phyloP scores from a whole-genome alignment of 2,329 filamentous ascomycete genomes.

The Westerdykella sp. region DNA sequence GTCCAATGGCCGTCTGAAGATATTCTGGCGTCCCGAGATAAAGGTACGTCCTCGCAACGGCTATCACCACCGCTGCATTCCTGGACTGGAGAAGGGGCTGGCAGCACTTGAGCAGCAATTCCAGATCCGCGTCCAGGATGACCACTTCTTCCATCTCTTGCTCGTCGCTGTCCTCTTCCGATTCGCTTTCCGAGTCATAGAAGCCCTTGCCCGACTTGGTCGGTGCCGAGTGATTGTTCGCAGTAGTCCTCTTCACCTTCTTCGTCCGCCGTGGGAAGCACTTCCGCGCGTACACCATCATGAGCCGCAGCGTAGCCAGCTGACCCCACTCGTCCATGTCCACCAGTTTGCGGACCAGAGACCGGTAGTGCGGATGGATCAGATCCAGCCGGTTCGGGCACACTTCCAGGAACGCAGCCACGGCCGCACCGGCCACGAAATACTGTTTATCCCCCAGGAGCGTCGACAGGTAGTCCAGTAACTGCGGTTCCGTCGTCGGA shows the following conservation, averaged over 20 bases:
- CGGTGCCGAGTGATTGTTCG: slow-evolving; percentile 28
- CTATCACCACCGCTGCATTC: slow-evolving; percentile 86
- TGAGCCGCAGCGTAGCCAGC: slow-evolving; percentile 70
- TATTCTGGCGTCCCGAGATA: slow-evolving; percentile 77
- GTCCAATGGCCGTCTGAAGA: slow-evolving; percentile 68
- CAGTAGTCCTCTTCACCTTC: slow-evolving; percentile 47
- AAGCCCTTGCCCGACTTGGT: slow-evolving; percentile 58
- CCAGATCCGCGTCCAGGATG: slow-evolving; percentile 72
- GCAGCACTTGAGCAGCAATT: slow-evolving; percentile 71
- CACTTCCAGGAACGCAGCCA: slow-evolving; percentile 80
- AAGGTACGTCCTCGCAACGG: slow-evolving; percentile 77
- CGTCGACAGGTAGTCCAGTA: slow-evolving; percentile 72
- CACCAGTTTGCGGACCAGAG: slow-evolving; percentile 79
- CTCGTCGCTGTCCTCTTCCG: slow-evolving; percentile 40
- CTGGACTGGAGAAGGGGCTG: slow-evolving; percentile 83
- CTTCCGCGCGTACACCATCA: slow-evolving; percentile 76
- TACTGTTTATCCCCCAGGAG: slow-evolving; percentile 89
- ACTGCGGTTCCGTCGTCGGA: slow-evolving; percentile 73
- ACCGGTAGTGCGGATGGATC: slow-evolving; percentile 83
- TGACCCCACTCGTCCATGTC: slow-evolving; percentile 99
- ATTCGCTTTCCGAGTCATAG: slow-evolving; percentile 56
- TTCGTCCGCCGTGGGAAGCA: slow-evolving; percentile 72
- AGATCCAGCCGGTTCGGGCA: slow-evolving; percentile 84
- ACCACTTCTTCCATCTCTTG: slow-evolving; percentile 51
- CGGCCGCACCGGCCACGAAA: slow-evolving; percentile 90